Evolutionary conservation across 208 protist species (phyloP).

Genomic region (Leishmania mexicana): DNA sequence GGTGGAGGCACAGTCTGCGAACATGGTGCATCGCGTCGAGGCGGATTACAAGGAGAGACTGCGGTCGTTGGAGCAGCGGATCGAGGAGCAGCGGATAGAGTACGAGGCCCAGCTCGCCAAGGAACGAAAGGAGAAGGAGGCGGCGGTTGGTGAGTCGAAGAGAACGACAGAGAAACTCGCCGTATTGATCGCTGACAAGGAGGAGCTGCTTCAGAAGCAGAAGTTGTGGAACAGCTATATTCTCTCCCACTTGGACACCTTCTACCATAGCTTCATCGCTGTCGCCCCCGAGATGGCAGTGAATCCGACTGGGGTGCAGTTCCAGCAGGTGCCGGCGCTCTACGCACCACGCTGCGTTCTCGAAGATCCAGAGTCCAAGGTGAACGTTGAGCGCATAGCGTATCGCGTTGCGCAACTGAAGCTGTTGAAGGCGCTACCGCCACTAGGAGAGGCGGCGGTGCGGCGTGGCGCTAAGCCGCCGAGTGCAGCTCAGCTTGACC

Average conservation of each 20-base stretch:
- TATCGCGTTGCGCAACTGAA: constrained; percentile 74
- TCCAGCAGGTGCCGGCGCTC: constrained; percentile 62
- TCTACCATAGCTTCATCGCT: constrained; percentile 56
- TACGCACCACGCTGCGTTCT: constrained; percentile 69
- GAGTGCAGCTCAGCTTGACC: constrained; percentile 22
- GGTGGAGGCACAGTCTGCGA: constrained; percentile 50
- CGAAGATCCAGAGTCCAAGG: constrained; percentile 72
- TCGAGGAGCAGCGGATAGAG: constrained; percentile 56
- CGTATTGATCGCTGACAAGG: constrained; percentile 44
- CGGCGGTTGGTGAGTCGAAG: constrained; percentile 51
- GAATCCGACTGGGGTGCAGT: constrained; percentile 51
- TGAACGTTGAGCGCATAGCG: constrained; percentile 71
- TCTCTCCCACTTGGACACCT: constrained; percentile 59
- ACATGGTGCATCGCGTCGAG: constrained; percentile 67
- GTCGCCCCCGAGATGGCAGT: constrained; percentile 48
- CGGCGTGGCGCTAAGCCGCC: background rate
- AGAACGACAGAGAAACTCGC: constrained; percentile 57
- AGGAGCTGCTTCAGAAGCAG: constrained; percentile 65
- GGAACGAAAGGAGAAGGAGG: constrained; percentile 49
- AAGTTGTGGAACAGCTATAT: constrained; percentile 83
- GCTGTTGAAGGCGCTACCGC: constrained; percentile 32
- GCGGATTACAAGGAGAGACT: constrained; percentile 79
- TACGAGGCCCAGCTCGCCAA: constrained; percentile 44
- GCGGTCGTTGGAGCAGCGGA: constrained; percentile 55
- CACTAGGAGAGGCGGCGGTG: constrained; percentile 1